A percentile compares a stretch with the other conserved stretches of the same genome.
phyloP scores from a whole-genome alignment of 495 filamentous ascomycete genomes.

The Daldinia decipiens region DNA sequence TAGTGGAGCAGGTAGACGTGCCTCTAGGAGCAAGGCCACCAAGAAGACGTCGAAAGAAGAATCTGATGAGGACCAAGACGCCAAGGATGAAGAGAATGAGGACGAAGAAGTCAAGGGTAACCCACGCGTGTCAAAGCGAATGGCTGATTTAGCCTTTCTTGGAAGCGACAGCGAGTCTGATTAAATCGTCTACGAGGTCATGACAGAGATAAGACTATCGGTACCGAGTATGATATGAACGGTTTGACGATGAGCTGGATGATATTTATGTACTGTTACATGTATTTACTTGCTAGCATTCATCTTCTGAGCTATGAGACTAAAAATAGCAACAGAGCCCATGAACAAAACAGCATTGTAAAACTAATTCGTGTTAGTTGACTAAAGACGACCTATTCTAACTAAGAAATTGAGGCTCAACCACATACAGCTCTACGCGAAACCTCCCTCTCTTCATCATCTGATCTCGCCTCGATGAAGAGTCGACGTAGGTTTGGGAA shows the following conservation, averaged over 20 bases:
- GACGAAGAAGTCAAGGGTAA: conserved; percentile 45
- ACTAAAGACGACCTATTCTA: neutral
- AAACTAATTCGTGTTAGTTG: conserved; percentile 67
- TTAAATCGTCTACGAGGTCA: conserved; percentile 29
- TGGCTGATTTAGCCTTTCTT: conserved; percentile 58
- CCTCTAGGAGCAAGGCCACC: conserved; percentile 48
- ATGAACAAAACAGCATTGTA: conserved; percentile 97
- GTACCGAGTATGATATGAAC: conserved; percentile 1
- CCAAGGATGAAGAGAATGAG: conserved; percentile 48
- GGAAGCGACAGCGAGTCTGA: conserved; percentile 61
- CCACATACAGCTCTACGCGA: conserved; percentile 86
- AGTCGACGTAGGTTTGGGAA: conserved; percentile 95
- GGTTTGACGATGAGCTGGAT: conserved; percentile 7
- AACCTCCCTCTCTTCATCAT: conserved; percentile 93
- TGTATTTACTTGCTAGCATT: conserved; percentile 54
- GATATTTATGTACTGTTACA: neutral
- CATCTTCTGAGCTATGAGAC: conserved; percentile 81
- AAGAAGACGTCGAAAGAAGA: conserved; percentile 45
- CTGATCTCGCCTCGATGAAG: conserved; percentile 93
- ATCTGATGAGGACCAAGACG: conserved; percentile 56
- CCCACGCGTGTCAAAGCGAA: conserved; percentile 46
- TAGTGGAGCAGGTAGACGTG: conserved; percentile 44
- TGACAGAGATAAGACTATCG: neutral
- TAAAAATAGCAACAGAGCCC: conserved; percentile 92
- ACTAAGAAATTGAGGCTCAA: neutral